Evolutionary conservation across 768 basidiomycete species (phyloP), one percentile per base, ranked within the genome.

Genomic region (Leccinellum luteum): DNA sequence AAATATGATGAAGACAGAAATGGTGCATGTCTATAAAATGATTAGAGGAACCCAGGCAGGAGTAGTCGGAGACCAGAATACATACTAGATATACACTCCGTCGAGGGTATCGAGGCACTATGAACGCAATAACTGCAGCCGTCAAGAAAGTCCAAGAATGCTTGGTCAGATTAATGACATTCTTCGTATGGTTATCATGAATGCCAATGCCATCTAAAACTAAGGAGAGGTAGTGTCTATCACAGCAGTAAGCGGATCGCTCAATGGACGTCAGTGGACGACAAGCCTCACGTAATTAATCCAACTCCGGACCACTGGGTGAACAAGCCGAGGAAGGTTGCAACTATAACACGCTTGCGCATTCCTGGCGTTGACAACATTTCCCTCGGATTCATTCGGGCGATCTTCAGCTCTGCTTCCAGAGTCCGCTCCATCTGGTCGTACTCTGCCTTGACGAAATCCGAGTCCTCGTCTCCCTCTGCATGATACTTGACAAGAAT

Each of bases 371-470:
- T 49, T 1, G 57, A 48, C 3, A 58, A 51, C 14, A 59, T 5
- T 3, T 52, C 48, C 15, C 17, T 58, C 30, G 21, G 23, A 35
- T 15, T 45, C 48, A 34, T 52, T 3, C 23, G 19, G 2, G 58
- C 23, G 9, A 31, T 50, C 15, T 43, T 64, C 30, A 61, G 31
- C 23, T 64, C 65, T 4, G 30, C 23, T 61, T 80, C 76, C 4
- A 86, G 65, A 0, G 84, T 85, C 57, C 76, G 74, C 66, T 83
- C 77, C 58, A 86, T 85, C 68, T 85, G 77, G 4, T 75, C 72
- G 60, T 76, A 84, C 60, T 85, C 84, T 0, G 83, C 81, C 62
- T 81, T 80, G 50, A 81, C 83, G 48, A 85, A 81, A 60, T 81
- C 81, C 2, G 79, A 80, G n/a, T n/a, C n/a, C n/a, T n/a, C n/a